Conservation (phyloP, 306 rosid genomes). For the Urtica urens region DNA sequence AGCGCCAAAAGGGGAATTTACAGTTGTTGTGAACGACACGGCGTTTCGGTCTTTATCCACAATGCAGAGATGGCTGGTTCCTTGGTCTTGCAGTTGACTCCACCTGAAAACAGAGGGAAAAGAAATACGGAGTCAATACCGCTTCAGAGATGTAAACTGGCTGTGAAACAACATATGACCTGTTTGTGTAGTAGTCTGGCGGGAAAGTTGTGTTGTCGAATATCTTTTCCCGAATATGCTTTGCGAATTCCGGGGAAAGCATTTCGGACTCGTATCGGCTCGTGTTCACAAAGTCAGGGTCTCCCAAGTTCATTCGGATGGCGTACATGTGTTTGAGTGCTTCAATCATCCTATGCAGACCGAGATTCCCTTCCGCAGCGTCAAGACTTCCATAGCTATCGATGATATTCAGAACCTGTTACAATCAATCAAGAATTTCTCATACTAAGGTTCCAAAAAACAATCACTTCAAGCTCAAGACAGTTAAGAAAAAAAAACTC, state of each 20-base stretch:
- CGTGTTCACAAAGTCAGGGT: constrained; percentile 56
- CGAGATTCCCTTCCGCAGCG: constrained; percentile 61
- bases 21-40: constrained; percentile 65
- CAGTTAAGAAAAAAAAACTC: constrained; percentile 13
- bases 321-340: constrained; percentile 75
- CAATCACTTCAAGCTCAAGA: not conserved
- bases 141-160: not conserved
- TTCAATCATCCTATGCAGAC: constrained; percentile 73
- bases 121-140: no score
- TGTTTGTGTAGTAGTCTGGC: constrained; percentile 62
- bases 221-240: constrained; percentile 43
- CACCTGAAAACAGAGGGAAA: constrained; percentile 40
- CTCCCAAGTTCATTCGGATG: constrained; percentile 82
- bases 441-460: not conserved
- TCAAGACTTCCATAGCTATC: constrained; percentile 47
- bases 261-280: constrained; percentile 28
- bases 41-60: constrained; percentile 88
- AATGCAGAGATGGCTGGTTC: constrained; percentile 86
- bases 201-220: constrained; percentile 79
- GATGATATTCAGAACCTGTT: constrained; percentile 65
- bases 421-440: constrained; percentile 2
- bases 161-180: constrained; percentile 23
- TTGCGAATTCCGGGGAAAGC: constrained; percentile 71
- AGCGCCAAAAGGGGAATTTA: constrained; percentile 56
- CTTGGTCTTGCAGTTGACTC: constrained; percentile 88